These are phyloP conservation scores for Melastoma malabathricum DNA, from an alignment of 345 rosid species.

Conservation along the genomic window DNA sequence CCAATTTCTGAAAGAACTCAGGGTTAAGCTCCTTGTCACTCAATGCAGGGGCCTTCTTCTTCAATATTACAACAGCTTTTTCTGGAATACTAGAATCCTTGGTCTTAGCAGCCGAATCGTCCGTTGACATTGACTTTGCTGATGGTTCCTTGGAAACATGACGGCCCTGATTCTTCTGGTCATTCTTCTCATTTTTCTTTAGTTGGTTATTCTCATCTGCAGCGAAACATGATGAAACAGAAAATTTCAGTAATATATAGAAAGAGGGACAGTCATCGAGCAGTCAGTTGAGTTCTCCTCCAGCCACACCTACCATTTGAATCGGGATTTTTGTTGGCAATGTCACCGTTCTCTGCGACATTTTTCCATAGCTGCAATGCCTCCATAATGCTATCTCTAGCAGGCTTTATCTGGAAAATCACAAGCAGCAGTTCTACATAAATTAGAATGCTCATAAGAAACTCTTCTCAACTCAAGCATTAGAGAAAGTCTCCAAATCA, in stretches of 20 bases:
- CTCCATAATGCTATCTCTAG: slow-evolving; percentile 87
- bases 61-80: slow-evolving; percentile 70
- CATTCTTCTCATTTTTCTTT: slow-evolving; percentile 26
- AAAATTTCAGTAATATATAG: background rate
- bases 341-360: slow-evolving; percentile 68
- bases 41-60: slow-evolving; percentile 76
- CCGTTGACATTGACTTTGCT: slow-evolving; percentile 27
- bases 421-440: slow-evolving; percentile 10
- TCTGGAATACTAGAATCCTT: slow-evolving; percentile 58
- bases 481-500: too few relatives aligned
- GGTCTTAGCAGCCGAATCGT: slow-evolving; percentile 37
- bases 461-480: background rate
- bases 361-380: slow-evolving; percentile 90
- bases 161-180: slow-evolving; percentile 26
- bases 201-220: slow-evolving; percentile 25
- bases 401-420: slow-evolving; percentile 70
- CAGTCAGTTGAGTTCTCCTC: background rate
- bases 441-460: background rate
- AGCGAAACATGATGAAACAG: slow-evolving; percentile 5
- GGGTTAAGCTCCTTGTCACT: slow-evolving; percentile 81
- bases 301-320: slow-evolving; percentile 35
- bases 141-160: slow-evolving; percentile 28
- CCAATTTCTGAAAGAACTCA: slow-evolving; percentile 92
- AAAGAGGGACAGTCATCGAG: slow-evolving; percentile 3
- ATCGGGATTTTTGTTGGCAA: slow-evolving; percentile 47